These are phyloP conservation scores for Penicillium sp. DNA, from an alignment of 2,329 filamentous ascomycete species.

Conservation along the genomic window DNA sequence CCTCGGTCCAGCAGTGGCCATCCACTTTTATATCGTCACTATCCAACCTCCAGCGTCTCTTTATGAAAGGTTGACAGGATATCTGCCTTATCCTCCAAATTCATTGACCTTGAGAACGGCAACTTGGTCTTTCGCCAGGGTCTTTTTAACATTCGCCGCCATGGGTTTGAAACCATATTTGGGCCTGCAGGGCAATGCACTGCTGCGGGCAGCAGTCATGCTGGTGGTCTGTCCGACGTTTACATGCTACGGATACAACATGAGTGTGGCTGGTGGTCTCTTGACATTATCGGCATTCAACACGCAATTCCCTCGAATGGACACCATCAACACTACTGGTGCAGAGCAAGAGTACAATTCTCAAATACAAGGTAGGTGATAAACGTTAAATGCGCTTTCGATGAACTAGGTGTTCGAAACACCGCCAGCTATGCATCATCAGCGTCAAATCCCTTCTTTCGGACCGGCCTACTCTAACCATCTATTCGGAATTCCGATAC, in stretches of 20 bases:
- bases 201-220: constrained; percentile 22
- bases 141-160: background rate
- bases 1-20: background rate
- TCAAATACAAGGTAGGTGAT: constrained; percentile 40
- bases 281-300: constrained; percentile 32
- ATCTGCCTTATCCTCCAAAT: background rate
- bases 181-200: constrained; percentile 24
- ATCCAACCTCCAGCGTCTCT: background rate
- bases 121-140: background rate
- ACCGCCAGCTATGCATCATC: background rate
- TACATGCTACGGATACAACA: constrained; percentile 56
- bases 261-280: constrained; percentile 53
- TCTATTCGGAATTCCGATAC: background rate
- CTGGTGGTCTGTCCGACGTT: constrained; percentile 39
- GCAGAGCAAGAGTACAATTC: constrained; percentile 47
- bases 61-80: background rate
- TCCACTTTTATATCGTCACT: background rate
- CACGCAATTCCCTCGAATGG: constrained; percentile 50
- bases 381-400: background rate
- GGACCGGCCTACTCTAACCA: background rate
- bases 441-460: background rate
- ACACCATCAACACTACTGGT: constrained; percentile 49
- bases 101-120: too few species aligned
- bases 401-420: background rate
- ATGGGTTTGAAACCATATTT: constrained; percentile 25